Evolutionary conservation across 768 basidiomycete species (phyloP).

Genomic region (Cantharellus anzutake): DNA sequence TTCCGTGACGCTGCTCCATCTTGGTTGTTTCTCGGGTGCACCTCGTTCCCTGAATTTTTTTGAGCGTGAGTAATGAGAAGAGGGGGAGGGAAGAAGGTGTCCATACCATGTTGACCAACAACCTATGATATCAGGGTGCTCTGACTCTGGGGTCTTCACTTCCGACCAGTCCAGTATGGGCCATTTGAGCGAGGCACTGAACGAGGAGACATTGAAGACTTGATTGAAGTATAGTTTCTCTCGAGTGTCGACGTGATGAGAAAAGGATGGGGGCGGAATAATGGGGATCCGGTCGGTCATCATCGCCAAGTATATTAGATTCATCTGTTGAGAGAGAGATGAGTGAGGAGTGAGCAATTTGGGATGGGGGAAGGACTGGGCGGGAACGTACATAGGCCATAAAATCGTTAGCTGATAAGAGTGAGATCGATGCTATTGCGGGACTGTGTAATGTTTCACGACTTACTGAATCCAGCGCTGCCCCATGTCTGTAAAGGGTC

Average conservation of each 20-base stretch:
- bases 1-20: background rate
- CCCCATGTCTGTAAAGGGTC: background rate
- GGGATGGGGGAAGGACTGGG: background rate
- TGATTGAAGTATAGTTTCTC: conserved; percentile 32
- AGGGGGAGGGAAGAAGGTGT: background rate
- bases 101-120: conserved; percentile 25
- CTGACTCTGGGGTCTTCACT: conserved; percentile 26
- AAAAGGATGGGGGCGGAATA: conserved; percentile 36
- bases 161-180: conserved; percentile 46
- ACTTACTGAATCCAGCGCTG: background rate
- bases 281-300: conserved; percentile 28
- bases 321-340: background rate
- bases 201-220: conserved; percentile 38
- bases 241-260: conserved; percentile 14
- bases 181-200: conserved; percentile 24
- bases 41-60: background rate
- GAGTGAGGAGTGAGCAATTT: background rate
- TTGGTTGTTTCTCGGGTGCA: background rate
- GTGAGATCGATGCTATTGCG: background rate
- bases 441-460: background rate
- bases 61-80: too few relatives aligned
- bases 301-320: background rate
- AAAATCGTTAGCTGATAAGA: background rate
- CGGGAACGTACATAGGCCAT: background rate
- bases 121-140: conserved; percentile 16